phyloP scores from a whole-genome alignment of 805 yeast genomes.

The Kuraishia piskuri region DNA sequence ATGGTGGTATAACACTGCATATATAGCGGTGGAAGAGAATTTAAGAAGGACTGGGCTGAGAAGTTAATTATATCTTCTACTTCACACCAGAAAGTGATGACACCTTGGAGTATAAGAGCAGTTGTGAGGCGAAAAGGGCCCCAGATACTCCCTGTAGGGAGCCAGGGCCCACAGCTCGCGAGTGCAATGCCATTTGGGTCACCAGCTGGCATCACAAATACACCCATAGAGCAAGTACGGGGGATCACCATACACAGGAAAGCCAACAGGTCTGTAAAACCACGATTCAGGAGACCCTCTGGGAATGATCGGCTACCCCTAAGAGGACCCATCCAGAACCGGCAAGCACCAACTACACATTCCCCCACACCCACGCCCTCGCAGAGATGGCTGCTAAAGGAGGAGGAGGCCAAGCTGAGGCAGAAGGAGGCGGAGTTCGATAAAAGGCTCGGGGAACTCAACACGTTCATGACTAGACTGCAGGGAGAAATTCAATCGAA shows the following conservation, averaged over 20 bases:
- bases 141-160: background rate
- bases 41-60: too few relatives aligned
- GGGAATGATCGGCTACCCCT: background rate
- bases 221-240: background rate
- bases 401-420: background rate
- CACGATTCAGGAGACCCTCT: background rate
- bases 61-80: too few relatives aligned
- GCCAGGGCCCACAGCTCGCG: background rate
- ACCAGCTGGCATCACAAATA: background rate
- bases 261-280: background rate
- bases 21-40: too few relatives aligned
- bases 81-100: too few relatives aligned
- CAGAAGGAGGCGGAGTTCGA: background rate
- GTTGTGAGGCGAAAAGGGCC: background rate
- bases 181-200: background rate
- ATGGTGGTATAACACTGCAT: too few relatives aligned
- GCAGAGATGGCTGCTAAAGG: conserved; percentile 1
- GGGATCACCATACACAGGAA: background rate
- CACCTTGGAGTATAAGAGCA: too few relatives aligned
- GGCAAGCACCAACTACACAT: background rate
- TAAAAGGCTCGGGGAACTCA: conserved; percentile 12
- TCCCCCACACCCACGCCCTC: background rate
- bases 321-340: background rate
- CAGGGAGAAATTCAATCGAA: conserved; percentile 14
- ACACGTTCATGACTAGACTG: conserved; percentile 19